A percentile compares a stretch with the other conserved stretches of the same genome.
These are phyloP conservation scores for Pseudofabraea citricarpa DNA, from an alignment of 2,329 filamentous ascomycete species.

Conservation along the genomic window DNA sequence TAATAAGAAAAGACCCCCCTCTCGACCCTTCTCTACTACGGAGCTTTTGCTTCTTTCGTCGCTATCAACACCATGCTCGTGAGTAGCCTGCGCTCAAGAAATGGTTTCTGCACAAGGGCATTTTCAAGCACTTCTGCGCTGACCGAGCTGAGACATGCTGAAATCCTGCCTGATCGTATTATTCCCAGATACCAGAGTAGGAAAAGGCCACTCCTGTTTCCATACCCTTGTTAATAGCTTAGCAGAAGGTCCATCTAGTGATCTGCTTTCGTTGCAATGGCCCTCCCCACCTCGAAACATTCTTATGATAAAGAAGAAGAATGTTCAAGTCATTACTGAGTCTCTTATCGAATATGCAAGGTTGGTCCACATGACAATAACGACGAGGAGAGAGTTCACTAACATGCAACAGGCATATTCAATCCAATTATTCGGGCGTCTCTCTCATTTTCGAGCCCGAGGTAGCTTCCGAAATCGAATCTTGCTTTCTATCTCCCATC, in stretches of 20 bases:
- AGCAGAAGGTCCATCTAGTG: constrained; percentile 50
- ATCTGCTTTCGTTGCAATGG: constrained; percentile 63
- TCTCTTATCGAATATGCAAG: constrained; percentile 32
- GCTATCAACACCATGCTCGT: no score
- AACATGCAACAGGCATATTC: constrained; percentile 56
- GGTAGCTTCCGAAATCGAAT: constrained; percentile 68
- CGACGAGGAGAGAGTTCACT: constrained; percentile 7
- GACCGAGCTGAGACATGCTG: constrained; percentile 44
- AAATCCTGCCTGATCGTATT: constrained; percentile 48
- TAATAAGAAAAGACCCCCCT: no score
- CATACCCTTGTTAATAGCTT: constrained; percentile 30
- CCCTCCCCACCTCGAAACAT: constrained; percentile 63
- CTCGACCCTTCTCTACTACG: no score
- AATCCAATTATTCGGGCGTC: constrained; percentile 72
- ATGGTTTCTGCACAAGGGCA: constrained; percentile 14
- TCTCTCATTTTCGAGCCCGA: constrained; percentile 79
- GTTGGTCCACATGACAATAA: constrained; percentile 18
- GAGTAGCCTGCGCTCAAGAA: no score
- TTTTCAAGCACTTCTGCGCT: constrained; percentile 45
- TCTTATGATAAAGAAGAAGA: constrained; percentile 63
- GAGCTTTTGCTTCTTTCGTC: no score
- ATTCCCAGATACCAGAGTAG: constrained; percentile 61
- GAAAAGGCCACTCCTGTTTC: constrained; percentile 29
- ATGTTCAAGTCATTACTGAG: constrained; percentile 35
- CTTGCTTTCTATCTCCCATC: constrained; percentile 66